Percentiles rank a stretch among this genome's conserved stretches.
These are phyloP conservation scores for Aspergillus sp. DNA, from an alignment of 2,329 filamentous ascomycete genomes.

Conservation along the genomic window DNA sequence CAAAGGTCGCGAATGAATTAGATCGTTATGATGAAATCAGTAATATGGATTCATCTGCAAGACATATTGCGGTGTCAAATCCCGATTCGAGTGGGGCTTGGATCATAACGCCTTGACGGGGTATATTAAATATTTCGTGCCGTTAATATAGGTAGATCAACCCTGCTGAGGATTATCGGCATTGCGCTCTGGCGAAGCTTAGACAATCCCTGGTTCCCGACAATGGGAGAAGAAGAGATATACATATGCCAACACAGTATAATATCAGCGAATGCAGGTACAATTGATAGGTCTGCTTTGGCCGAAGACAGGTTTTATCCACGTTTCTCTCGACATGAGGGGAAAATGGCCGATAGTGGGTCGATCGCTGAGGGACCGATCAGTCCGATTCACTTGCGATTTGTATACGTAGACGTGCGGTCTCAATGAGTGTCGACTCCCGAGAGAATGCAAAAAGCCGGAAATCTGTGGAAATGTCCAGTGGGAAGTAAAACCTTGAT, in stretches of 20 bases:
- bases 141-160: background rate
- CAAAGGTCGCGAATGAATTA: background rate
- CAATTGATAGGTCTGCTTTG: background rate
- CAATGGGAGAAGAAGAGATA: background rate
- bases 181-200: background rate
- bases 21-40: background rate
- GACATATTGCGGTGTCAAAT: background rate
- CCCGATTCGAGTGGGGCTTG: background rate
- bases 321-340: background rate
- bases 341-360: slow-evolving; percentile 4
- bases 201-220: background rate
- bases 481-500: no score
- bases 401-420: background rate
- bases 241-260: background rate
- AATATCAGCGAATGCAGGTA: background rate
- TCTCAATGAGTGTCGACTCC: no score
- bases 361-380: background rate
- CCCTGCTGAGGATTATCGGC: background rate
- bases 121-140: background rate
- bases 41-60: background rate
- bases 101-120: background rate
- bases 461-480: no score
- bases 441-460: no score
- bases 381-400: background rate
- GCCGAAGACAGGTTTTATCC: background rate